Evolutionary conservation across 1,284 basidiomycete genomes (phyloP).

Genomic region (Sanghuangporus baumii): DNA sequence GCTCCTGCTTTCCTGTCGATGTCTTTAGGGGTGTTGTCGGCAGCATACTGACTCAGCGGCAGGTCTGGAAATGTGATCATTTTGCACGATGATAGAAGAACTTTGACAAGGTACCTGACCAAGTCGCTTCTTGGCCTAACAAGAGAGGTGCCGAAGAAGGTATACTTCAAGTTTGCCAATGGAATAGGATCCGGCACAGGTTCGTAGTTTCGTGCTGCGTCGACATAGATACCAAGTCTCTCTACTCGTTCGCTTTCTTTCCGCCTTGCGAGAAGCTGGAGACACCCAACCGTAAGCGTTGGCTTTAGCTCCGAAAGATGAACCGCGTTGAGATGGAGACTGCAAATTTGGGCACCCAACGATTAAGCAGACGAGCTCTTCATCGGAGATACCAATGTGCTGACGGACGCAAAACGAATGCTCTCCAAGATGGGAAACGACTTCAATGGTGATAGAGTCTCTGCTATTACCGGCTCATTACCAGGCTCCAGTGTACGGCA

Average conservation of each 20-base stretch:
- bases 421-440: no score
- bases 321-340: no score
- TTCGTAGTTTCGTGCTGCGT: neutral
- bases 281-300: neutral
- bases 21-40: no score
- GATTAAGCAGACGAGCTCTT: no score
- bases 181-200: neutral
- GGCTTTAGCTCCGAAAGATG: neutral
- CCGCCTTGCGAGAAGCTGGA: neutral
- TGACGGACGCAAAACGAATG: no score
- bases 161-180: neutral
- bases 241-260: neutral
- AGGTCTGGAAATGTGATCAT: neutral
- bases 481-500: no score
- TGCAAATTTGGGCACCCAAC: no score
- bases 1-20: no score
- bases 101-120: neutral
- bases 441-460: no score
- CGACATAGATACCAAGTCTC: slow-evolving; percentile 2
- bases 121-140: neutral
- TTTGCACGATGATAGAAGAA: neutral
- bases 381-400: no score
- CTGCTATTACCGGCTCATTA: no score
- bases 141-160: neutral
- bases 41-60: no score